These are phyloP conservation scores for Amanita phalloides DNA, from an alignment of 768 basidiomycete genomes.

Conservation along the genomic window DNA sequence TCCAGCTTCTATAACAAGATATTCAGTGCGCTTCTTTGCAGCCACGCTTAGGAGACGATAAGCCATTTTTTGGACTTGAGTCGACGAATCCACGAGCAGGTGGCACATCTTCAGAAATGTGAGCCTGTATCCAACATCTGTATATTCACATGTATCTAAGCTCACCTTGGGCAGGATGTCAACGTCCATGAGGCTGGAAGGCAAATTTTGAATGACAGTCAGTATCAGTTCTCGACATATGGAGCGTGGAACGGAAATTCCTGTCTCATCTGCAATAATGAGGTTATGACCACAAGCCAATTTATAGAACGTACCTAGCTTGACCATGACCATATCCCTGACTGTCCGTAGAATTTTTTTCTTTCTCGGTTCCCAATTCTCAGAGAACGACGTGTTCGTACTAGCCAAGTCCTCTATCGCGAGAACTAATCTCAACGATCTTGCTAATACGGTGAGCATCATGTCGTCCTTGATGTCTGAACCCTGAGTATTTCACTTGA, in stretches of 20 bases:
- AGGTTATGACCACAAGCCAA: neutral
- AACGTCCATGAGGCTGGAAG: constrained; percentile 48
- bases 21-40: constrained; percentile 65
- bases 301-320: constrained; percentile 32
- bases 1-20: constrained; percentile 79
- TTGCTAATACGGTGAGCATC: constrained; percentile 52
- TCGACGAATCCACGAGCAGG: constrained; percentile 54
- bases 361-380: constrained; percentile 54
- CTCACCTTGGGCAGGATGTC: constrained; percentile 55
- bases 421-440: constrained; percentile 59
- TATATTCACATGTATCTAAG: neutral
- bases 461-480: constrained; percentile 46
- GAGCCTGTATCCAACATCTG: neutral
- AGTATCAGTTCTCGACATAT: constrained; percentile 60
- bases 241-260: constrained; percentile 46
- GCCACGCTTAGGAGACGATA: constrained; percentile 65
- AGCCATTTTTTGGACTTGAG: constrained; percentile 64
- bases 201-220: constrained; percentile 56
- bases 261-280: constrained; percentile 15
- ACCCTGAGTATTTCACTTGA: constrained; percentile 26
- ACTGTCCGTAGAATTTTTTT: constrained; percentile 44
- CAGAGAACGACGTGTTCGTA: constrained; percentile 66
- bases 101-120: constrained; percentile 56
- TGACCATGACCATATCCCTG: constrained; percentile 44
- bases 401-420: constrained; percentile 57